Evolutionary conservation across 2,329 filamentous ascomycete genomes (phyloP), one percentile per base, ranked within the genome.

Genomic region (Epichloe gansuensis): DNA sequence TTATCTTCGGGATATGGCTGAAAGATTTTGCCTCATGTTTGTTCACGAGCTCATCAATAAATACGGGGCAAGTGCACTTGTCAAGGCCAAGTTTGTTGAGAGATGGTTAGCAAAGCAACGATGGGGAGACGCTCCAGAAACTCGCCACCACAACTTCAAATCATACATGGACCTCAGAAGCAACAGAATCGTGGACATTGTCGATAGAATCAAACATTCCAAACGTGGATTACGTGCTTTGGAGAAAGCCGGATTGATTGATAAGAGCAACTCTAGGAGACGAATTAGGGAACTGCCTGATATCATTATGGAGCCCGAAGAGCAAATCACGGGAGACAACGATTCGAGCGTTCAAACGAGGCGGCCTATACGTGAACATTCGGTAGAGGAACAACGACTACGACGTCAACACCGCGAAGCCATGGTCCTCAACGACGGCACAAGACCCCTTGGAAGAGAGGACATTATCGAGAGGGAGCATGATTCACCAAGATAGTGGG

Each of bases 341-440:
- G 47, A 56, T 8, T 51, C 56, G 3, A 66, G 65, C 34, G 58
- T 56, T 39, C 64, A 64, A 23, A 53, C 59, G 5, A 59, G 65
- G 35, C 60, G 68, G 38, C 62, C 65, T 2, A 60, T 52, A 11
- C 38, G 73, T 54, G 77, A 80, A 53, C 77, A 80, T 63, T 81
- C 73, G 54, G 72, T 68, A 6, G 82, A 82, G 62, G 87, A 91
- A 64, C 82, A 87, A 60, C 78, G 84, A 50, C 73, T 90, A 54
- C 74, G 89, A 54, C 77, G 89, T 57, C 77, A 87, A 48, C 78
- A 91, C 62, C 77, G 89, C 58, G 89, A 95, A 70, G 89, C 89
- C 4, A 90, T 96, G 79, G 89, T 96, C 21, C 72, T 95, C 52
- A 91, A 89, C 61, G 89, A 95, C 61, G 87, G 87, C n/a, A 87